Conservation (phyloP, 768 basidiomycete genomes). For the Crassisporium funariophilum region DNA sequence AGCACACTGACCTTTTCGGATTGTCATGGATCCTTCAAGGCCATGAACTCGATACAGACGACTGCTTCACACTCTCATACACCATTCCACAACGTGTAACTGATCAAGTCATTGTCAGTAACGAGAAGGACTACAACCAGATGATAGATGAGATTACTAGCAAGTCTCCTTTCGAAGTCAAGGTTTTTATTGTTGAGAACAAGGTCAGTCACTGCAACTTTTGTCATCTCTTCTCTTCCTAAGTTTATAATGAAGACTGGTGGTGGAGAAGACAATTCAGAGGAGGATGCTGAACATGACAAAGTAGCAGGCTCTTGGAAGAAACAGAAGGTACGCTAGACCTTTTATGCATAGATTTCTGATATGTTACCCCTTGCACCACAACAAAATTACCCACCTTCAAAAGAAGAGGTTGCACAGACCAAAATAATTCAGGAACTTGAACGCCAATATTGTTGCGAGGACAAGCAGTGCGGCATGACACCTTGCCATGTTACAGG, state of each 20-base stretch:
- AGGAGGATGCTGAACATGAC: neutral
- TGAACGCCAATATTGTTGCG: neutral
- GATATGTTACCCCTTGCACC: neutral
- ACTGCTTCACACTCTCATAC: conserved; percentile 7
- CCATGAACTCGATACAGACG: neutral
- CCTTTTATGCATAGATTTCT: neutral
- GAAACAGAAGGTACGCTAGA: conserved; percentile 1
- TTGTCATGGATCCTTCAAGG: conserved; percentile 1
- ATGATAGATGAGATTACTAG: conserved; percentile 9
- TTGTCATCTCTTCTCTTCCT: neutral
- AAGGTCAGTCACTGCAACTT: conserved; percentile 2
- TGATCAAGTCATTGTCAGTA: conserved; percentile 1
- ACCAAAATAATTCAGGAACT: conserved; percentile 4
- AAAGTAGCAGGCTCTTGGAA: neutral
- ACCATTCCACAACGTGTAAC: conserved; percentile 8
- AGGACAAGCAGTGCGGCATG: conserved; percentile 3
- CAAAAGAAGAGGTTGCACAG: conserved; percentile 5
- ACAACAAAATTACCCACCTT: neutral
- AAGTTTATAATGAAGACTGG: neutral
- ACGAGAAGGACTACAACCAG: conserved; percentile 2
- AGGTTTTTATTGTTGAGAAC: conserved; percentile 9
- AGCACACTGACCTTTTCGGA: conserved; percentile 4
- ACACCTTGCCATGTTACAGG: conserved; percentile 8
- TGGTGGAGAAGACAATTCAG: conserved; percentile 2
- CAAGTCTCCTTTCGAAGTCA: conserved; percentile 2